Base-by-base conservation (phyloP, 192 early-diverging fungal species). In the Phycomyces blakesleeanus region DNA sequence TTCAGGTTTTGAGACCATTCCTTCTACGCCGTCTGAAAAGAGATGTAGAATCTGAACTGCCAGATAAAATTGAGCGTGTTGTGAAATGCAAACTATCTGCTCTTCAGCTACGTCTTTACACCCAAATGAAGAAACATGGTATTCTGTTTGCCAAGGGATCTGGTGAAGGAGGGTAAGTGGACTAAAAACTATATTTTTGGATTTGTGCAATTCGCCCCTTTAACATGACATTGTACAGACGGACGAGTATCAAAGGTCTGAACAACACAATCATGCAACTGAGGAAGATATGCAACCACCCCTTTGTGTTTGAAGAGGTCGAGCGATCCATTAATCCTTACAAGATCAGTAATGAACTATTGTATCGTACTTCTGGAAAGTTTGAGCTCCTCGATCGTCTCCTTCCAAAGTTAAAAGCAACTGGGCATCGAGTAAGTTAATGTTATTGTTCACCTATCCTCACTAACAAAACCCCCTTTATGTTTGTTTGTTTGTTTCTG, bases 221-320 rank as follows among this genome's bases (percentile, higher is more conserved):
- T 3, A 24, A 40, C 39, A 37, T 14, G 26, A n/a, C n/a, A n/a
- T 47, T 54, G 12, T 29, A 27, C 47, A 78, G 79, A 63, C 73
- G 77, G 55, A 78, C 77, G 42, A 80, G 85, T 27, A 85, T 84
- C 27, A 90, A 85, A 61, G 89, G 90, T 1, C 73, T 98, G 57
- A 95, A 91, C 77, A 98, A 98, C 79, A 80, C 90, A 2, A 88
- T 98, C 53, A 95, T 98, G 96, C 94, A 98, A 74, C 83, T 98
- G 55, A 86, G 95, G 26, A 97, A 97, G 74, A 92, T 98, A 63
- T 93, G 91, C 74, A 98, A 97, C 78, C 96, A 98, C 74, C 96
- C 96, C 41, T 98, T 89, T 76, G 93, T 97, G 16, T 97, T 93
- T 82, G 86, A 89, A 50, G 89, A 93, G 63, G 94, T 98, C 0